phyloP scores from a whole-genome alignment of 2,329 filamentous ascomycete species.

The Pseudogymnoascus sp. region DNA sequence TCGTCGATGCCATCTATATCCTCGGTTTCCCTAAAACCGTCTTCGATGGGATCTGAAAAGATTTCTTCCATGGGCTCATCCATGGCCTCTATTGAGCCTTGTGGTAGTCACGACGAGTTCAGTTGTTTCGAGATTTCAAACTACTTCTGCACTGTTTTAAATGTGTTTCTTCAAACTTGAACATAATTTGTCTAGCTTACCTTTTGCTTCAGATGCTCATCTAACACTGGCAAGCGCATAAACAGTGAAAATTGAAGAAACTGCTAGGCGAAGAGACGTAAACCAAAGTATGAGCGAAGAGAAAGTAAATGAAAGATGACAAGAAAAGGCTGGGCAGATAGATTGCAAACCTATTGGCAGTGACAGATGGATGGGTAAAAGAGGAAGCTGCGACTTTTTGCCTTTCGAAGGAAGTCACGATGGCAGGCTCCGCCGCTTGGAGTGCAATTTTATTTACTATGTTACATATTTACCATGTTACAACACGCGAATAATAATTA shows the following conservation, averaged over 20 bases:
- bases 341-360: not conserved
- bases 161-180: conserved; percentile 12
- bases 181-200: not conserved
- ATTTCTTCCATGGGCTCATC: conserved; percentile 13
- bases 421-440: not conserved
- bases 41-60: conserved; percentile 5
- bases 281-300: not conserved
- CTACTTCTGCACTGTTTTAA: not conserved
- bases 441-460: too few species aligned
- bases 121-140: not conserved
- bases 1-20: conserved; percentile 8
- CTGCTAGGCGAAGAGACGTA: not conserved
- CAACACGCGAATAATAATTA: not conserved
- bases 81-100: not conserved
- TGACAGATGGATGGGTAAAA: not conserved
- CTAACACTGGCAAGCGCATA: not conserved
- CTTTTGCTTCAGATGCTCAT: not conserved
- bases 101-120: not conserved
- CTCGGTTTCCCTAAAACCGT: conserved; percentile 20
- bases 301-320: not conserved
- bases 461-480: not conserved
- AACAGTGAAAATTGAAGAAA: not conserved
- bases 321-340: not conserved
- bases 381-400: not conserved
- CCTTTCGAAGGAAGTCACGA: not conserved